These are phyloP conservation scores for Coemansia reversa DNA, from an alignment of 192 early-diverging fungal species.

Conservation along the genomic window DNA sequence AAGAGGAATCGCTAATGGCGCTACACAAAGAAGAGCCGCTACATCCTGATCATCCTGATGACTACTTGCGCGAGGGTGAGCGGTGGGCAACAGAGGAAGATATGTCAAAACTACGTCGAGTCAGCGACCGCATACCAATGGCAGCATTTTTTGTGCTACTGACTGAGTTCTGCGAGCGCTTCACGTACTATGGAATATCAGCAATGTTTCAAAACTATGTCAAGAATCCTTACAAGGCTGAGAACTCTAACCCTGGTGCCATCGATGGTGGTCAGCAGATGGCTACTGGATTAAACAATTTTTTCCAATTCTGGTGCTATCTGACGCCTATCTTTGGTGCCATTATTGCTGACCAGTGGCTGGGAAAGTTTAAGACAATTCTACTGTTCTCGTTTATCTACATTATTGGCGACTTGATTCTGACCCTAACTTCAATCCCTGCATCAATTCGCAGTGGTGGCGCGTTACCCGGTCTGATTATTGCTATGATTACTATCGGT, in stretches of 20 bases:
- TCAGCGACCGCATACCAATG: constrained; percentile 59
- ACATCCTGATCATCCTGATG: constrained; percentile 38
- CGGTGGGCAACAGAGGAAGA: constrained; percentile 63
- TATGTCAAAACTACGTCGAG: constrained; percentile 54
- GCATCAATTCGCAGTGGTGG: constrained; percentile 57
- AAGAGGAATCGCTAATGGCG: neutral
- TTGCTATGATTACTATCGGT: constrained; percentile 72
- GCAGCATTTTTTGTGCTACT: constrained; percentile 60
- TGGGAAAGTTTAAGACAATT: constrained; percentile 76
- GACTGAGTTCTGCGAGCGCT: constrained; percentile 64
- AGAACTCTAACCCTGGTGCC: constrained; percentile 50
- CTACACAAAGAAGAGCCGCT: constrained; percentile 19
- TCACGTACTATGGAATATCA: constrained; percentile 63
- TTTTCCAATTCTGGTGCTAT: constrained; percentile 68
- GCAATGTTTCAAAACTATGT: constrained; percentile 66
- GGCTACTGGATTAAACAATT: constrained; percentile 60
- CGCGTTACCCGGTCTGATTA: constrained; percentile 64
- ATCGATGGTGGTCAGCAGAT: constrained; percentile 58
- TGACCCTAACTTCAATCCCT: constrained; percentile 64
- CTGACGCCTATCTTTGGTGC: constrained; percentile 63
- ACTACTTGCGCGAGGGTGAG: constrained; percentile 41
- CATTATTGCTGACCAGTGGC: constrained; percentile 67
- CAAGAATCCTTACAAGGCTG: constrained; percentile 52
- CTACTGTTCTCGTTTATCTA: constrained; percentile 65
- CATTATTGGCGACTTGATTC: constrained; percentile 60